Evolutionary conservation across 768 basidiomycete genomes (phyloP), one percentile per base, ranked within the genome.

Genomic region (Lentinula guzmanii): DNA sequence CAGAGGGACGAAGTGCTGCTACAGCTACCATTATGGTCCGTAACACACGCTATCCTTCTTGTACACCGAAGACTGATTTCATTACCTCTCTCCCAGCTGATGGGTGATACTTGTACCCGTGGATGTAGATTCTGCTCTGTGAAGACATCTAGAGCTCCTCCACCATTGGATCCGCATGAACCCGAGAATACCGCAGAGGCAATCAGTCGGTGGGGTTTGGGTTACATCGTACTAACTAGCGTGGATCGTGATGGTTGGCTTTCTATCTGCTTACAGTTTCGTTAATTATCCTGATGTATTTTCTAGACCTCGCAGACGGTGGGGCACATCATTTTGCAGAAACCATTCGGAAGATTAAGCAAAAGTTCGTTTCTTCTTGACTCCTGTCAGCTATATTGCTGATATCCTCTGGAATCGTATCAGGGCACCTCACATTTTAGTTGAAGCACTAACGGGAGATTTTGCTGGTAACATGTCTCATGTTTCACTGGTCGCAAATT

Each of bases 121-220:
- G 97, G 95, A 1, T 99, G 97, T 74, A 82, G 95, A 59, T 99
- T 99, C 70, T 99, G 97, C 69, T 91, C 95, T 8, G 93, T 99
- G 55, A 97, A 97, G 78, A 99, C 97, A 0, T 94, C 94, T 2
- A 80, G 83, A 56, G 71, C 86, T 0, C 97, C 97, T 8, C 87
- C 91, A 33, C 95, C 97, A 6, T 75, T 99, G 42, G 96, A 99
- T 70, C 87, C 91, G 0, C 94, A 97, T 68, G 97, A 99, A 69
- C 97, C 97, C 18, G 97, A 98, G 77, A 85, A 98, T 71, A 98
- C 97, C 2, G 96, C 97, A 0, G 96, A 98, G 76, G 97, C 97
- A 43, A 95, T 99, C 64, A 91, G 90, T 67, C 86, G 96, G 57
- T 99, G 97, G 97, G 95, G 95, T 3, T 75, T 99, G 58, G 97